Percentiles rank a stretch among this genome's conserved stretches.
Conservation (phyloP, 495 filamentous ascomycete genomes). For the Rhypophila decipiens region DNA sequence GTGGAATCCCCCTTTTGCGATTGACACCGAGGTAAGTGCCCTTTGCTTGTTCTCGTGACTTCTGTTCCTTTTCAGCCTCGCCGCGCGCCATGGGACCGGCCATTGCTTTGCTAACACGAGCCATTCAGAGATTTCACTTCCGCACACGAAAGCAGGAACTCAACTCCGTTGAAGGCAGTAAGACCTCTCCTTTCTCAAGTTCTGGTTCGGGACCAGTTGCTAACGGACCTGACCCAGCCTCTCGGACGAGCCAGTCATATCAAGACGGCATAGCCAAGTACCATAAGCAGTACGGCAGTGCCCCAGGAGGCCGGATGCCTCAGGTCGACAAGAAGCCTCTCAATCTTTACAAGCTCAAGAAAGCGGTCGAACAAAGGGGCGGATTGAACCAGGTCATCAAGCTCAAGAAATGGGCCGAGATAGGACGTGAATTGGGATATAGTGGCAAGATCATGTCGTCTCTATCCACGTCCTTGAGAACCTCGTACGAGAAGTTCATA, state of each 20-base stretch:
- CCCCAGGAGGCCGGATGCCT: conserved; percentile 86
- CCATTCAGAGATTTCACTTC: conserved; percentile 85
- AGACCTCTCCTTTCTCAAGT: conserved; percentile 34
- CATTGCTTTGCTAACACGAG: not conserved
- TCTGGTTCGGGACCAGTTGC: conserved; percentile 6
- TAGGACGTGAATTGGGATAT: conserved; percentile 93
- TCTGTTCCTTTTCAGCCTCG: no score
- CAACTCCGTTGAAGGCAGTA: conserved; percentile 98
- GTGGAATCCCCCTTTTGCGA: conserved; percentile 92
- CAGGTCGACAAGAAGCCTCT: conserved; percentile 97
- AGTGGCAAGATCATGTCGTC: conserved; percentile 99
- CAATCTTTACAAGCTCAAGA: conserved; percentile 92
- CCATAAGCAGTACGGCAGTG: conserved; percentile 93
- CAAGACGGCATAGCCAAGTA: conserved; percentile 93
- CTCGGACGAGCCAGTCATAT: conserved; percentile 91
- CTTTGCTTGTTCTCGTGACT: no score
- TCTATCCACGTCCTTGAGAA: conserved; percentile 96
- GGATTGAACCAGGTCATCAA: conserved; percentile 97
- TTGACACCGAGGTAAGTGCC: conserved; percentile 85
- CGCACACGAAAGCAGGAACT: conserved; percentile 93
- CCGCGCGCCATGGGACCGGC: not conserved
- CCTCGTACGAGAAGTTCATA: conserved; percentile 94
- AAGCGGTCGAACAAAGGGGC: conserved; percentile 87
- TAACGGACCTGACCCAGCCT: conserved; percentile 51
- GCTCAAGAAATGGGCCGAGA: conserved; percentile 98